These are phyloP conservation scores for Picea glauca DNA, from an alignment of 75 land plant species.

Conservation along the genomic window DNA sequence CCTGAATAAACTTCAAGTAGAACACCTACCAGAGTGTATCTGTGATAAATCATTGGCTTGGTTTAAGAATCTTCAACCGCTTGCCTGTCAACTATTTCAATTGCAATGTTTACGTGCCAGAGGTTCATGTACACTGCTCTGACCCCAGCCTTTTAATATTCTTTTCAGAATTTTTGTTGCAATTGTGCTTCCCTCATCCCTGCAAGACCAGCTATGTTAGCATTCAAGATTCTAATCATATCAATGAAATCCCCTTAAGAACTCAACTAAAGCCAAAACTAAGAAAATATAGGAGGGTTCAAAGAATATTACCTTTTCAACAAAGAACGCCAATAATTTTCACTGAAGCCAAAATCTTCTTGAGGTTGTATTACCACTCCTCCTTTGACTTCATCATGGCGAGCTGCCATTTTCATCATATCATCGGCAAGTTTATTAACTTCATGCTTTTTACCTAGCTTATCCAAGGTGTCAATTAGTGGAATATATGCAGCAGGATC, in stretches of 20 bases:
- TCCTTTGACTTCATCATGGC: constrained; percentile 8
- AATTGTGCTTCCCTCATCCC: constrained; percentile 70
- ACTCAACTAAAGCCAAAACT: neutral
- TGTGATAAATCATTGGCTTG: neutral
- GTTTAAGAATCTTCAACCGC: constrained; percentile 30
- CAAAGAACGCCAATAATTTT: constrained; percentile 43
- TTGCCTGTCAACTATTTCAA: neutral
- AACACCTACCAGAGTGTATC: too few relatives aligned
- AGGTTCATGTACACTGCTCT: constrained; percentile 23
- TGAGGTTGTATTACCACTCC: neutral
- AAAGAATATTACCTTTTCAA: constrained; percentile 38
- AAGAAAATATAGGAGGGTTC: neutral
- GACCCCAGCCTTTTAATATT: constrained; percentile 66
- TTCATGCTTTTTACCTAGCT: constrained; percentile 42
- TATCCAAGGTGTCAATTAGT: constrained; percentile 48
- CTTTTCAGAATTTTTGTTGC: constrained; percentile 47
- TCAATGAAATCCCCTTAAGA: neutral
- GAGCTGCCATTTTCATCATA: constrained; percentile 56
- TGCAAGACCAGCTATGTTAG: constrained; percentile 10
- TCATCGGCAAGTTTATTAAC: constrained; percentile 48
- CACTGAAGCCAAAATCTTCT: constrained; percentile 4
- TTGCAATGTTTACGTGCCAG: neutral
- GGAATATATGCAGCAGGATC: constrained; percentile 70
- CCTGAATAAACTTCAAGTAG: too few relatives aligned
- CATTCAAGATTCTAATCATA: neutral